Evolutionary conservation across 192 early-diverging fungal species (phyloP), one percentile per base, ranked within the genome.

Genomic region (Linnemannia elongata): DNA sequence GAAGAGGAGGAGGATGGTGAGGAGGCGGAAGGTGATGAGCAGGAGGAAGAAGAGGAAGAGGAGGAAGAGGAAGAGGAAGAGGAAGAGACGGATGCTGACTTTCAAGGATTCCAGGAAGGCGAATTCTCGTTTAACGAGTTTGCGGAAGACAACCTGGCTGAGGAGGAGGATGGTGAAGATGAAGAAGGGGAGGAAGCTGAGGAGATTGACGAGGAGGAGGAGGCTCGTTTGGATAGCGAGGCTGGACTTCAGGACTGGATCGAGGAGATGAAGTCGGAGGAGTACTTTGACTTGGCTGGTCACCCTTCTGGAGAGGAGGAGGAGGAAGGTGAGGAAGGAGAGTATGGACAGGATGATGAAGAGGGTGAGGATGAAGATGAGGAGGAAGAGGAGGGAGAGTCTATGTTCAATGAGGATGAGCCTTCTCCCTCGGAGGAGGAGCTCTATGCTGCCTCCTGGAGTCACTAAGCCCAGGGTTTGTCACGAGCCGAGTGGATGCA

Each of bases 201-300:
- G 15, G 74, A 66, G 22, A 57, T 45, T 6, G 84, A 86, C 33
- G 69, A 73, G 54, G 70, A 80, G 35, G 84, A 80, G 57, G 75
- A 81, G 70, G 75, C 69, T 36, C 75, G 79, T 35, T 36, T 80
- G 13, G 84, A 86, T 41, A 77, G 52, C 18, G 79, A 86, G 69
- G 82, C 75, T 39, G 84, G 79, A 15, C 54, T 80, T 8, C 55
- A 81, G 75, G 84, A 86, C 33, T 85, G 83, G 83, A 74, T 85
- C 42, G 76, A 78, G 60, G 76, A 78, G 39, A 78, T 83, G 82
- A 78, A 69, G 82, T 78, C 82, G 27, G 77, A 83, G 49, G 77
- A 83, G 38, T 78, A 85, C 74, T 72, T 79, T 52, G 69, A 85
- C 33, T 17, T 85, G 24, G 68, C 72, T 12, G 82, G 82, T 12